These are phyloP conservation scores for Chondrostereum purpureum DNA, from an alignment of 1,284 basidiomycete genomes.

Conservation along the genomic window DNA sequence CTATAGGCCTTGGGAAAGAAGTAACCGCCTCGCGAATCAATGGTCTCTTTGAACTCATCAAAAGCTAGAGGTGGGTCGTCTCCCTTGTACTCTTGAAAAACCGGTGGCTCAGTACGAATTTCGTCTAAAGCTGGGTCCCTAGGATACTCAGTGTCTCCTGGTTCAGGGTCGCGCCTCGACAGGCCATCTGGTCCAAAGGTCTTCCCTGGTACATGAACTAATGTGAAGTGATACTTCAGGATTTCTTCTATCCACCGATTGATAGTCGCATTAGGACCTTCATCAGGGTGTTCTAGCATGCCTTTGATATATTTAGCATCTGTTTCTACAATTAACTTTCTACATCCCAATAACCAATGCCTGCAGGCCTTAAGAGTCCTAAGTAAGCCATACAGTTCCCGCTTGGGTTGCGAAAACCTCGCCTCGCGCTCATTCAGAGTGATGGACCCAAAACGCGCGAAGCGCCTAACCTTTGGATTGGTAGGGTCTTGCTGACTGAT, in stretches of 20 bases:
- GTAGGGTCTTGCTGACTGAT: constrained; percentile 1
- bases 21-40: too few relatives aligned
- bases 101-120: not conserved
- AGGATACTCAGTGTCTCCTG: not conserved
- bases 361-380: constrained; percentile 15
- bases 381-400: not conserved
- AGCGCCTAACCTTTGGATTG: not conserved
- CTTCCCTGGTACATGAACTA: not conserved
- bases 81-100: not conserved
- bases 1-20: too few relatives aligned
- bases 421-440: too few relatives aligned
- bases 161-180: not conserved
- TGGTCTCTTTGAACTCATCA: too few relatives aligned
- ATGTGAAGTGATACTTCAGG: not conserved
- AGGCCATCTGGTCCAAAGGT: not conserved
- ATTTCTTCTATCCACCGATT: not conserved
- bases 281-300: constrained; percentile 27
- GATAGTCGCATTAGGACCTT: constrained; percentile 27
- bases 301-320: constrained; percentile 27
- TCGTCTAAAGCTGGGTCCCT: not conserved
- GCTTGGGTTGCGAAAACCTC: not conserved
- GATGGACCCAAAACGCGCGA: constrained; percentile 2
- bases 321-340: constrained; percentile 26
- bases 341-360: constrained; percentile 22
- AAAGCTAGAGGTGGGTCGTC: too few relatives aligned